Evolutionary conservation across 106 monocot genomes (phyloP), one percentile per base, ranked within the genome.

Genomic region (Dendrobium catenatum): DNA sequence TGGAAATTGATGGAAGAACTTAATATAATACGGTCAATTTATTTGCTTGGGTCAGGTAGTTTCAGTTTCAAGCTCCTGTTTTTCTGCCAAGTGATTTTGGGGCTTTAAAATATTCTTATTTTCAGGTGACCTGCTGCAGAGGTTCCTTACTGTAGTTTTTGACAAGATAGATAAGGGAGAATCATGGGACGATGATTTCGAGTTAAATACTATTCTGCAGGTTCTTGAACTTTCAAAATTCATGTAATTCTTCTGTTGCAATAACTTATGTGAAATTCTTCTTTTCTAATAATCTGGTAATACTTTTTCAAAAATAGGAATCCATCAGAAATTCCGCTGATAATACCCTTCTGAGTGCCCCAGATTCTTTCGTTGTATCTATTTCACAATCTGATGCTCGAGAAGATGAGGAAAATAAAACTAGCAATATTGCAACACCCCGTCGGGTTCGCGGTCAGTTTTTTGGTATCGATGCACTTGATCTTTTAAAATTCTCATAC

Each of bases 1-100:
- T 98, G 97, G 94, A 90, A 81, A 87, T 86, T 98, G 85, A 94
- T 94, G 89, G 91, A 92, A 80, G 94, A 94, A 79, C 91, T 98
- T 48, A 81, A 89, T 83, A 87, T 94, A 22, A 86, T 98, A 78
- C 94, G 89, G 82, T 87, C 93, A 76, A 91, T 98, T 73, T 98
- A 88, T 88, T 88, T 98, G 75, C 83, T 94, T 78, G 97, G 97
- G 46, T 98, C 97, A 87, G 97, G 97, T 98, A 88, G 18, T 44
- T 77, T 13, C 33, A 24, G 2, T 75, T 67, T 77, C 31, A 77
- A n/a, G 13, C 16, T 80, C 20, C 27, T 22, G 2, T 27, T 16
- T 84, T 55, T 24, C 9, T 42, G 2, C 7, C 55, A 70, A 55
- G 18, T 73, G 27, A 13, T 59, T 59, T 16, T 70, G 29, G 10